Evolutionary conservation across 2,329 filamentous ascomycete species (phyloP).

Genomic region (Fusarium sp.): DNA sequence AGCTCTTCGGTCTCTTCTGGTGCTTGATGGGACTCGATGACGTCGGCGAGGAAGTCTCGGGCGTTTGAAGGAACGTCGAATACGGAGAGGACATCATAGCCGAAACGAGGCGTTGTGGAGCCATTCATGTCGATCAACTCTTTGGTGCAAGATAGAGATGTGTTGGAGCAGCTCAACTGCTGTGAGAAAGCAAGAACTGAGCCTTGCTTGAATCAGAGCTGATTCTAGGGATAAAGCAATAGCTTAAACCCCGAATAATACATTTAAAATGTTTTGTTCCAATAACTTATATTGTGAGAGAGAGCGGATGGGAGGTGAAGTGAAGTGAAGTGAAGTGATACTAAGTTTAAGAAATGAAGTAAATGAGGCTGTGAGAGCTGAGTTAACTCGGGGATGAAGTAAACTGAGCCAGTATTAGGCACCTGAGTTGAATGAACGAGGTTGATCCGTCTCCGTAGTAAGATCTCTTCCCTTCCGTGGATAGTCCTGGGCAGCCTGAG

Average conservation of each 20-base stretch:
- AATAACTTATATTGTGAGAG: not conserved
- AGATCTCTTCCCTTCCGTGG: not conserved
- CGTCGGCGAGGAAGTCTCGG: slow-evolving; percentile 44
- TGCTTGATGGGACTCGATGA: slow-evolving; percentile 42
- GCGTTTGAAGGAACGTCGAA: slow-evolving; percentile 48
- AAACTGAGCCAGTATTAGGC: not conserved
- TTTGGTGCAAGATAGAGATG: not conserved
- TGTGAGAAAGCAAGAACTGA: not conserved
- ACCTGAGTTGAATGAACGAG: not conserved
- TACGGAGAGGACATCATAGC: slow-evolving; percentile 40
- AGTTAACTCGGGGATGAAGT: not conserved
- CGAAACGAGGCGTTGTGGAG: slow-evolving; percentile 31
- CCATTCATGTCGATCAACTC: slow-evolving; percentile 25
- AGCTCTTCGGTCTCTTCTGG: slow-evolving; percentile 44
- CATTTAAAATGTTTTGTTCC: not conserved
- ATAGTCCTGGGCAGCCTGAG: not conserved
- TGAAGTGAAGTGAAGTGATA: not conserved
- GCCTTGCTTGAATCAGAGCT: not conserved
- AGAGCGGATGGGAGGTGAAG: not conserved
- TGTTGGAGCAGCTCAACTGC: not conserved
- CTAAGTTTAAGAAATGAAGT: not conserved
- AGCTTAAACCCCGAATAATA: not conserved
- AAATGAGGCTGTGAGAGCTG: not conserved
- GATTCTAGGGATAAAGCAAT: not conserved
- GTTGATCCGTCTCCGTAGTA: not conserved